These are phyloP conservation scores for Suzukiozyma palmioleophila DNA, from an alignment of 1,139 yeast genomes.

Conservation along the genomic window DNA sequence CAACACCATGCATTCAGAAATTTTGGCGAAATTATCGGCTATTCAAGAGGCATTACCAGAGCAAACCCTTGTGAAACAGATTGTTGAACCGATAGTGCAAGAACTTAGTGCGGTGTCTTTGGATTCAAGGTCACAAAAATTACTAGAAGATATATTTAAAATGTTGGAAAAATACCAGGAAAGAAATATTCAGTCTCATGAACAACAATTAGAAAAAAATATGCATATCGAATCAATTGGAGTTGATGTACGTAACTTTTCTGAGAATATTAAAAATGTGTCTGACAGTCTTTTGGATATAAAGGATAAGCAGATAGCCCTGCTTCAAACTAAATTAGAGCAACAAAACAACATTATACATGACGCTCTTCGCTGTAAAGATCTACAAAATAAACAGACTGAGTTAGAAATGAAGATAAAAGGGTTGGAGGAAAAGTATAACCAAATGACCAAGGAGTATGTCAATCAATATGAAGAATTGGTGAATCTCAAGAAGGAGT, in stretches of 20 bases:
- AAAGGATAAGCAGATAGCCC: background rate
- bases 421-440: conserved; percentile 17
- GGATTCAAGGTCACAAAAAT: conserved; percentile 15
- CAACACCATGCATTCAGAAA: background rate
- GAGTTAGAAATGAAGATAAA: conserved; percentile 7
- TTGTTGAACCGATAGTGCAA: conserved; percentile 22
- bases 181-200: background rate
- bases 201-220: background rate
- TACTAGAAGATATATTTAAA: conserved; percentile 17
- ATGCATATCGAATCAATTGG: background rate
- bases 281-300: background rate
- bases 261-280: background rate
- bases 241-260: background rate
- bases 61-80: conserved; percentile 15
- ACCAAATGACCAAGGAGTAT: conserved; percentile 20
- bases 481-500: conserved; percentile 20
- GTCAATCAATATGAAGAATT: conserved; percentile 23
- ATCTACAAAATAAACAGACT: background rate
- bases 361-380: background rate
- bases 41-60: conserved; percentile 11
- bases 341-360: background rate
- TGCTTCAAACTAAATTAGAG: background rate
- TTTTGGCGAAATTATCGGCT: background rate
- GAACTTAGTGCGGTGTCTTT: conserved; percentile 22
- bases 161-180: conserved; percentile 2